Evolutionary conservation across 768 basidiomycete genomes (phyloP).

Genomic region (Pisolithus orientalis): DNA sequence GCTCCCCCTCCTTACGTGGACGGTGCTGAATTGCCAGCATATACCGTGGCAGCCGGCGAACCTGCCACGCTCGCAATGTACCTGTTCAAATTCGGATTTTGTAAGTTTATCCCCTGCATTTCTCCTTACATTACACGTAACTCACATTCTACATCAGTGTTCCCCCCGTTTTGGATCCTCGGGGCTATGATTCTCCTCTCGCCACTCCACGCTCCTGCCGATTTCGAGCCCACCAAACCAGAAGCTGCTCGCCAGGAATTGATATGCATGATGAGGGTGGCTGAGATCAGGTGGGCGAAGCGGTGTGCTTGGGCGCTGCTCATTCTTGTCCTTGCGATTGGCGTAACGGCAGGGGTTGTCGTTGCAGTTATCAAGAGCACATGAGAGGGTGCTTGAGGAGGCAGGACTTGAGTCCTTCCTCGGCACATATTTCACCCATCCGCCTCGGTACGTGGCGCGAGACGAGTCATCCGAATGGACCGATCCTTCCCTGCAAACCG

Average conservation of each 20-base stretch:
- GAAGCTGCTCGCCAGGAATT: constrained; percentile 28
- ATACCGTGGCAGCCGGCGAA: constrained; percentile 26
- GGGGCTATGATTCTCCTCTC: constrained; percentile 35
- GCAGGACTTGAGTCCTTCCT: not conserved
- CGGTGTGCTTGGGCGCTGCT: constrained; percentile 21
- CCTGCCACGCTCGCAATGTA: constrained; percentile 40
- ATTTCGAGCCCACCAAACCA: constrained; percentile 28
- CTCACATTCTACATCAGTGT: constrained; percentile 26
- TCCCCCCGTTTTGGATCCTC: constrained; percentile 44
- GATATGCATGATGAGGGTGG: constrained; percentile 26
- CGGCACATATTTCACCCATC: too few species aligned
- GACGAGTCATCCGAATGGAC: too few species aligned
- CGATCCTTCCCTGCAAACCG: too few species aligned
- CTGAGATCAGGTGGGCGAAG: constrained; percentile 38
- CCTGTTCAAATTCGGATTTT: constrained; percentile 45
- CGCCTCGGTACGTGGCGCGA: too few species aligned
- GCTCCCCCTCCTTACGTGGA: constrained; percentile 28
- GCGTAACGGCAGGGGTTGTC: constrained; percentile 1
- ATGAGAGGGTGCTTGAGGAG: not conserved
- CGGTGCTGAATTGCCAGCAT: constrained; percentile 26
- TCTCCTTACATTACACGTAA: not conserved
- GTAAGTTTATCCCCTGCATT: constrained; percentile 26
- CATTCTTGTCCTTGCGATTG: constrained; percentile 2
- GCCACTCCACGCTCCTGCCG: constrained; percentile 32
- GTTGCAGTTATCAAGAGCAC: constrained; percentile 3